Evolutionary conservation across 2,329 filamentous ascomycete genomes (phyloP).

Genomic region (Cercospora sp.): DNA sequence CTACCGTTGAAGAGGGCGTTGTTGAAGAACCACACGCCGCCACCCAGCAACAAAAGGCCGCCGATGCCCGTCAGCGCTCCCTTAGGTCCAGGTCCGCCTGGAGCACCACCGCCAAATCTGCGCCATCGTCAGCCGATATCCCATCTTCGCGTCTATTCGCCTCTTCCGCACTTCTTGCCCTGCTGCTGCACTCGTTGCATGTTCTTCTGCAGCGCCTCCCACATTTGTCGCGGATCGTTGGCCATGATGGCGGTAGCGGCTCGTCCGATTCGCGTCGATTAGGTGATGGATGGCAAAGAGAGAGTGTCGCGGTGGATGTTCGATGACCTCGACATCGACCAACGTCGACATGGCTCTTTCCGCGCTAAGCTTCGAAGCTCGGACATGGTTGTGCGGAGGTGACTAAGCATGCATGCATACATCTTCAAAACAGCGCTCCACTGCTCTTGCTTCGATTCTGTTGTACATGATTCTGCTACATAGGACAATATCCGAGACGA

Average conservation of each 20-base stretch:
- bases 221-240: constrained; percentile 64
- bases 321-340: constrained; percentile 3
- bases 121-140: constrained; percentile 20
- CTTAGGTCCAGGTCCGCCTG: constrained; percentile 51
- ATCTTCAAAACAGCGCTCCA: background rate
- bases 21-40: constrained; percentile 57
- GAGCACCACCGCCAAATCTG: constrained; percentile 53
- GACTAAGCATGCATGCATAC: constrained; percentile 1
- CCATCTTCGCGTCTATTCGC: background rate
- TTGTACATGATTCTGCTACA: background rate
- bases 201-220: constrained; percentile 64
- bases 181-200: constrained; percentile 53
- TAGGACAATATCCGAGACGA: background rate
- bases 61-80: constrained; percentile 57
- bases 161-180: constrained; percentile 43
- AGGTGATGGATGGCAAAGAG: background rate
- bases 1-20: constrained; percentile 70
- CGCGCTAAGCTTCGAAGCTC: constrained; percentile 7
- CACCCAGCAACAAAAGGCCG: constrained; percentile 56
- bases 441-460: background rate
- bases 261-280: background rate
- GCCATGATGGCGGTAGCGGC: constrained; percentile 32
- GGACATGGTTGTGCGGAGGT: constrained; percentile 1
- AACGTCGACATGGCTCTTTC: constrained; percentile 6
- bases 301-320: background rate